Evolutionary conservation across 192 early-diverging fungal genomes (phyloP), one percentile per base, ranked within the genome.

Genomic region (Haplosporangium gracile): DNA sequence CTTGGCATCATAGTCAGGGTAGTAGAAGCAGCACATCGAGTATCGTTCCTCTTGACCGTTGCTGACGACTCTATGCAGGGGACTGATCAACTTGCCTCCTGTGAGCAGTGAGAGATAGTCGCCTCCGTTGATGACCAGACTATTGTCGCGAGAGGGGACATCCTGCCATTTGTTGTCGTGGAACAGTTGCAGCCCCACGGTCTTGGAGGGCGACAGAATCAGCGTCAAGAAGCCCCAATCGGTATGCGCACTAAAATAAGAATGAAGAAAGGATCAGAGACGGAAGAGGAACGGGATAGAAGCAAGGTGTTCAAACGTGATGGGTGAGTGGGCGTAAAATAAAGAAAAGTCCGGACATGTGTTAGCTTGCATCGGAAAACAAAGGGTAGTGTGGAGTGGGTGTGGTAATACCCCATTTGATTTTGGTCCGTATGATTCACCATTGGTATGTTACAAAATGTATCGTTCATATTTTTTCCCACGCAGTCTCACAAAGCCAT

Each of bases 161-260:
- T 93, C 91, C 9, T 85, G 74, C 91, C 92, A 93, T 34, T 69
- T 55, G 29, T 77, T 88, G 24, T 89, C 82, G 39, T 85, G 73
- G 71, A 78, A 87, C 15, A 93, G 74, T 51, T 94, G 91, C 32
- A 94, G 78, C 3, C 92, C 92, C 8, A 87, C 83, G 7, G 86
- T 75, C 71, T 89, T 82, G 42, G 85, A 89, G 0, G 88, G 88
- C 49, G 89, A 89, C 36, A 89, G 70, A 40, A 94, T 92, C 42
- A 94, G 60, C 0, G 93, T 94, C 36, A 94, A 74, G 76, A 91
- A 91, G 10, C 93, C 93, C 93, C 93, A 93, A 78, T 94, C 89
- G 13, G 79, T 81, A 32, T 84, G 82, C 32, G 84, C 84, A 42
- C 84, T 86, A 76, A 29, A 65, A 13, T 32, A 65, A 0, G 29